phyloP scores from a whole-genome alignment of 495 filamentous ascomycete species.

The Recurvomyces mirabilis region DNA sequence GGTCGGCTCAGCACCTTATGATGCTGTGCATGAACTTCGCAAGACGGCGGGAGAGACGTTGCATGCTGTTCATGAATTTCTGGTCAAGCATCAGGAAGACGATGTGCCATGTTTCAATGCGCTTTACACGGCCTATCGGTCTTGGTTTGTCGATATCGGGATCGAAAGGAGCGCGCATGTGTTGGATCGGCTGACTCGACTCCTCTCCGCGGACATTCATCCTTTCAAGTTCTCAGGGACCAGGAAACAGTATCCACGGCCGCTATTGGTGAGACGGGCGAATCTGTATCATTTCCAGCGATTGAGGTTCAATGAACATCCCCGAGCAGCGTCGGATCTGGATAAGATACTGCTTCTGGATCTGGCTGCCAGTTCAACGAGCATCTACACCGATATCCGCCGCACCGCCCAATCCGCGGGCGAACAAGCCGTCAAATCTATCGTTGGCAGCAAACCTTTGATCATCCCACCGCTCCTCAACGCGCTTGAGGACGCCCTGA shows the following conservation, averaged over 20 bases:
- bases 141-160: constrained; percentile 96
- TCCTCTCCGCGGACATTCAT: constrained; percentile 72
- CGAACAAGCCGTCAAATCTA: constrained; percentile 85
- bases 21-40: constrained; percentile 66
- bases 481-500: constrained; percentile 69
- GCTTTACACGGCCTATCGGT: constrained; percentile 80
- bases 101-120: constrained; percentile 91
- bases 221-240: constrained; percentile 90
- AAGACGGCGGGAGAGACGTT: constrained; percentile 68
- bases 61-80: constrained; percentile 72
- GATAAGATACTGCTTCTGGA: constrained; percentile 77
- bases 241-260: constrained; percentile 83
- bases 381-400: constrained; percentile 90
- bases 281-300: constrained; percentile 92
- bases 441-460: constrained; percentile 73
- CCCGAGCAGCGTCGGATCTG: constrained; percentile 70
- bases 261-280: constrained; percentile 76
- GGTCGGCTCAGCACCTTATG: constrained; percentile 51
- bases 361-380: constrained; percentile 80
- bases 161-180: constrained; percentile 92
- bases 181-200: constrained; percentile 69
- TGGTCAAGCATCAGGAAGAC: constrained; percentile 78
- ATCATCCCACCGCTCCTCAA: constrained; percentile 80
- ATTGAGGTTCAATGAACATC: constrained; percentile 80
- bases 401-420: constrained; percentile 82